phyloP scores from a whole-genome alignment of 306 rosid species.

The Prunus kanzakura region DNA sequence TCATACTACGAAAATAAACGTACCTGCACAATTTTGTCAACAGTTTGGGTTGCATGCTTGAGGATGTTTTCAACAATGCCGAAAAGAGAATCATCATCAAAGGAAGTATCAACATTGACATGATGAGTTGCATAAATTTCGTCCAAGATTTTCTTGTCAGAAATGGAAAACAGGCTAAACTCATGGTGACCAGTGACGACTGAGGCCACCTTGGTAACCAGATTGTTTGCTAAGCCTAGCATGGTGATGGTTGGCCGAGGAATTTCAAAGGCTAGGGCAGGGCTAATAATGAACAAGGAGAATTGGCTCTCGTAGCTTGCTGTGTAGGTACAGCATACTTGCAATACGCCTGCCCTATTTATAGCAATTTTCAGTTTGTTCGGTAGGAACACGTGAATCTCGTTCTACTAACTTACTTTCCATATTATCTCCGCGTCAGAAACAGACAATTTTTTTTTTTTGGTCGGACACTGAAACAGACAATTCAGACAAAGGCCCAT shows the following conservation, averaged over 20 bases:
- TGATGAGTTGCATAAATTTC: conserved; percentile 43
- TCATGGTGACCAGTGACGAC: conserved; percentile 6
- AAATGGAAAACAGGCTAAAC: conserved; percentile 36
- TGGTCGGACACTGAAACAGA: too few relatives aligned
- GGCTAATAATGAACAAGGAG: too few relatives aligned
- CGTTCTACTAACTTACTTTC: too few relatives aligned
- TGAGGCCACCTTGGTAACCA: neutral
- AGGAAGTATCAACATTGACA: conserved; percentile 38
- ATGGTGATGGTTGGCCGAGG: neutral
- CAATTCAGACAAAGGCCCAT: too few relatives aligned
- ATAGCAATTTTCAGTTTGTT: neutral
- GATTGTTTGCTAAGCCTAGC: conserved; percentile 2
- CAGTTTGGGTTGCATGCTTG: conserved; percentile 44
- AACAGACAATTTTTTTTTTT: too few relatives aligned
- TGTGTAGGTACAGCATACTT: neutral
- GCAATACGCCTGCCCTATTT: neutral
- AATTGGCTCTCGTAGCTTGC: too few relatives aligned
- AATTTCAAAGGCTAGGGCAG: neutral
- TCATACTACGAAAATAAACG: too few relatives aligned
- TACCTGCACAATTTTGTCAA: conserved; percentile 55
- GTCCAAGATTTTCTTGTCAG: conserved; percentile 46
- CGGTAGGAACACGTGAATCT: neutral
- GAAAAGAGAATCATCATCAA: conserved; percentile 53
- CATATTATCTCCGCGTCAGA: neutral
- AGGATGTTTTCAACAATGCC: conserved; percentile 42